A percentile compares a stretch with the other conserved stretches of the same genome.
These are phyloP conservation scores for Botryotinia narcissicola DNA, from an alignment of 2,329 filamentous ascomycete species.

Conservation along the genomic window DNA sequence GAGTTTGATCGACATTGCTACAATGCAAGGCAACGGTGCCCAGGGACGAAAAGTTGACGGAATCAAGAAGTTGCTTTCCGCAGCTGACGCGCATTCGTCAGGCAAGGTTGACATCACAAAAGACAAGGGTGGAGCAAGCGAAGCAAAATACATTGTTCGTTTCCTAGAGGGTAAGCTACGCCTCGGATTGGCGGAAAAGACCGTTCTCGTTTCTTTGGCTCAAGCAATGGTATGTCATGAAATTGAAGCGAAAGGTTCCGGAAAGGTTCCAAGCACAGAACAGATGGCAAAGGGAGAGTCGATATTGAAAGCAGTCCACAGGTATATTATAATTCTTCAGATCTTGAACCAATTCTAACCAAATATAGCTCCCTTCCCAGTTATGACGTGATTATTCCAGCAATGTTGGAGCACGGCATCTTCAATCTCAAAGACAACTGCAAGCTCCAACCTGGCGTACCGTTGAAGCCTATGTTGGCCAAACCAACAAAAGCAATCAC, in stretches of 20 bases:
- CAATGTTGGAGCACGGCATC: constrained; percentile 83
- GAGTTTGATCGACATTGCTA: constrained; percentile 84
- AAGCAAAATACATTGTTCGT: constrained; percentile 89
- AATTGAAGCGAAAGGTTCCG: constrained; percentile 61
- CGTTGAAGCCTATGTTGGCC: constrained; percentile 96
- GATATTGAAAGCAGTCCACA: constrained; percentile 87
- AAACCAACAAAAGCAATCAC: constrained; percentile 98
- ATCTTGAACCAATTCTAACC: constrained; percentile 37
- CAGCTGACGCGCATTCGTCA: constrained; percentile 71
- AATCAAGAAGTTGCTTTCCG: constrained; percentile 95
- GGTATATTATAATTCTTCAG: constrained; percentile 46
- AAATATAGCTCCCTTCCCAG: constrained; percentile 78
- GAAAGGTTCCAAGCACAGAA: constrained; percentile 65
- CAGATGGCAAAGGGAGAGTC: constrained; percentile 82
- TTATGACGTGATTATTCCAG: constrained; percentile 91
- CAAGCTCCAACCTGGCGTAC: constrained; percentile 89
- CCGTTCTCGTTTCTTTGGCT: constrained; percentile 82
- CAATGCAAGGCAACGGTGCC: constrained; percentile 78
- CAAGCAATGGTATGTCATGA: constrained; percentile 88
- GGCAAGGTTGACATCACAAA: constrained; percentile 87
- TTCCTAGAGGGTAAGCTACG: constrained; percentile 94
- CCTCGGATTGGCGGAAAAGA: constrained; percentile 87
- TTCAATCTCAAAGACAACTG: constrained; percentile 78
- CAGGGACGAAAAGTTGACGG: constrained; percentile 88
- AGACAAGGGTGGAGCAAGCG: constrained; percentile 89